Percentiles rank a stretch among this genome's conserved stretches.
These are phyloP conservation scores for Ogataea trehalophila DNA, from an alignment of 805 yeast genomes.

Conservation along the genomic window DNA sequence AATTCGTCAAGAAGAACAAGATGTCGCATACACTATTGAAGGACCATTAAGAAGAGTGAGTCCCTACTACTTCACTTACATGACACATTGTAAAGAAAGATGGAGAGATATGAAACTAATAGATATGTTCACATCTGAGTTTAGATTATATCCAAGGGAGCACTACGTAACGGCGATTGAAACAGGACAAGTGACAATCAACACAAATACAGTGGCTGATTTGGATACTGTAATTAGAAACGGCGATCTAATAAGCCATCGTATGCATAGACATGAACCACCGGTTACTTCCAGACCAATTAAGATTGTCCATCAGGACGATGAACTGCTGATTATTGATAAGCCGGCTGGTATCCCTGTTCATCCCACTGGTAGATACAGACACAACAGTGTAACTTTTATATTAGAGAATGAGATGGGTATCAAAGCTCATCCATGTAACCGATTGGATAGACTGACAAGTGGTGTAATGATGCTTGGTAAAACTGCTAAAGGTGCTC, in stretches of 20 bases:
- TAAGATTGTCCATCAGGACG: constrained; percentile 67
- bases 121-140: constrained; percentile 80
- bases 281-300: constrained; percentile 61
- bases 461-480: constrained; percentile 93
- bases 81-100: constrained; percentile 85
- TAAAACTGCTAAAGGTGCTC: constrained; percentile 74
- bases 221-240: constrained; percentile 64
- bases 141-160: constrained; percentile 67
- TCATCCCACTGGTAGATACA: constrained; percentile 87
- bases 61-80: constrained; percentile 85
- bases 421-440: constrained; percentile 71
- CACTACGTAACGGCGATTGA: constrained; percentile 55
- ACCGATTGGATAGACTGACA: constrained; percentile 83
- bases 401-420: constrained; percentile 69
- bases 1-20: constrained; percentile 53
- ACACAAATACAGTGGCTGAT: constrained; percentile 51
- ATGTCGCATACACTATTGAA: constrained; percentile 50
- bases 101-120: constrained; percentile 83
- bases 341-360: constrained; percentile 95
- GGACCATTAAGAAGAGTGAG: constrained; percentile 65
- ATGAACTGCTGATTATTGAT: constrained; percentile 74
- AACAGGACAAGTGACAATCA: constrained; percentile 71
- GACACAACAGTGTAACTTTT: constrained; percentile 72
- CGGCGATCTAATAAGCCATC: constrained; percentile 79
- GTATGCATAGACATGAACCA: constrained; percentile 87